Evolutionary conservation across 2,329 filamentous ascomycete genomes (phyloP), one percentile per base, ranked within the genome.

Genomic region (Cordyceps militaris): DNA sequence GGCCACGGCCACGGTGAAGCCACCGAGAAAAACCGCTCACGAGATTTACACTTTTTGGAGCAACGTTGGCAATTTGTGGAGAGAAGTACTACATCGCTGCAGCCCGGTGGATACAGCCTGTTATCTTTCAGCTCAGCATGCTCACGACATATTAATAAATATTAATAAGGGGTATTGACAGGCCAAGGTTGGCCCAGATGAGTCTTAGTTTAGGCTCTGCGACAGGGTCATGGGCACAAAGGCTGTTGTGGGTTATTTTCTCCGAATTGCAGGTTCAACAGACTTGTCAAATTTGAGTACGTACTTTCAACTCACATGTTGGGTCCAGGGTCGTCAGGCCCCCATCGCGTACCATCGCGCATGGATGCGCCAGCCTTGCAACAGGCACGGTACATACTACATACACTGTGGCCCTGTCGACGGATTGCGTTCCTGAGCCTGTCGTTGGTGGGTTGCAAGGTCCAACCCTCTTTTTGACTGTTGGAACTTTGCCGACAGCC

Each of bases 111-210:
- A 16, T 21, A 44, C 51, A 14, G 46, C 8, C 28, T 54, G 51
- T 46, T 54, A 54, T 54, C 51, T 54, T 53, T 54, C 51, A 54
- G 51, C 51, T 54, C 26, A 44, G 26, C 19, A 44, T 34, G 51
- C 19, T 44, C 40, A 28, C 16, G 21, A 42, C 16, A 3, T 42
- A 11, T 11, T n/a, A 4, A 16, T 14, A 19, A n/a, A 16, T 38
- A 32, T 38, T 13, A 14, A 16, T 36, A 38, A 16, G 28, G 8
- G 36, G 24, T 32, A 21, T 38, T 21, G 30, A 14, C 19, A 24
- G 19, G 21, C 11, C 3, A 24, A n/a, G n/a, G n/a, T n/a, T n/a
- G 28, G 19, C 21, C 21, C 28, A 24, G 28, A 46, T 34, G 34
- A 51, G 51, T 32, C 19, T 19, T 44, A 34, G 28, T 54, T 54